phyloP scores from a whole-genome alignment of 2,329 filamentous ascomycete genomes.

The Laburnicola sp. region DNA sequence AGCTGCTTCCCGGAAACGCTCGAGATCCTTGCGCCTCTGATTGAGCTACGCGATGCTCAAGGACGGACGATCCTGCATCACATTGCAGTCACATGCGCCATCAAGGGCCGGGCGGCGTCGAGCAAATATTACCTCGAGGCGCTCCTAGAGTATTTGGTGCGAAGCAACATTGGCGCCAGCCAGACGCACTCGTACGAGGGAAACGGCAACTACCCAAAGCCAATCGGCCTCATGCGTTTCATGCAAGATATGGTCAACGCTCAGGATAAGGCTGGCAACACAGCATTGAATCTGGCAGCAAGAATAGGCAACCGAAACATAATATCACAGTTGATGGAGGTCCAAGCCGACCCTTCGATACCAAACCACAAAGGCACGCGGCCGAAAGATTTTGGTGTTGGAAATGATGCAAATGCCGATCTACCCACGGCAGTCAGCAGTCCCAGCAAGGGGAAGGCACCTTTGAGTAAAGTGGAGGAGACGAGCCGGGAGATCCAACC shows the following conservation, averaged over 20 bases:
- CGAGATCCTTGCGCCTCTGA: constrained; percentile 84
- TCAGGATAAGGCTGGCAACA: constrained; percentile 91
- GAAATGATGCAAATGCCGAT: constrained; percentile 61
- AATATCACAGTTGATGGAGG: constrained; percentile 93
- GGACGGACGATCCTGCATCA: constrained; percentile 93
- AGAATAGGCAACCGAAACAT: constrained; percentile 92
- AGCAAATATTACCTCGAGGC: constrained; percentile 98
- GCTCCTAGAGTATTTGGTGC: constrained; percentile 89
- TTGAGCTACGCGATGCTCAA: constrained; percentile 86
- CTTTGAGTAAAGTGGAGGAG: constrained; percentile 62
- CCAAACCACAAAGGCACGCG: constrained; percentile 86
- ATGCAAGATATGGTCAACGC: constrained; percentile 97
- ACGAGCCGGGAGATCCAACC: constrained; percentile 78
- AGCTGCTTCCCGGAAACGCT: constrained; percentile 87
- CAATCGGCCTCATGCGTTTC: constrained; percentile 86
- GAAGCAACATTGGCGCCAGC: constrained; percentile 58
- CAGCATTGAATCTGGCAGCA: constrained; percentile 89
- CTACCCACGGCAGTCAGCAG: constrained; percentile 45
- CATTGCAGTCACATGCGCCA: constrained; percentile 92
- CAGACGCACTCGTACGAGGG: constrained; percentile 50
- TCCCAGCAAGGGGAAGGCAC: constrained; percentile 44
- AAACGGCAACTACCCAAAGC: constrained; percentile 60
- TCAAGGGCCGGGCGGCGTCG: constrained; percentile 87
- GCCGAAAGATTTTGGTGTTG: constrained; percentile 93
- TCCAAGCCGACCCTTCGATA: constrained; percentile 90